Evolutionary conservation across 768 basidiomycete species (phyloP), one percentile per base, ranked within the genome.

Genomic region (Myochromella boudieri): DNA sequence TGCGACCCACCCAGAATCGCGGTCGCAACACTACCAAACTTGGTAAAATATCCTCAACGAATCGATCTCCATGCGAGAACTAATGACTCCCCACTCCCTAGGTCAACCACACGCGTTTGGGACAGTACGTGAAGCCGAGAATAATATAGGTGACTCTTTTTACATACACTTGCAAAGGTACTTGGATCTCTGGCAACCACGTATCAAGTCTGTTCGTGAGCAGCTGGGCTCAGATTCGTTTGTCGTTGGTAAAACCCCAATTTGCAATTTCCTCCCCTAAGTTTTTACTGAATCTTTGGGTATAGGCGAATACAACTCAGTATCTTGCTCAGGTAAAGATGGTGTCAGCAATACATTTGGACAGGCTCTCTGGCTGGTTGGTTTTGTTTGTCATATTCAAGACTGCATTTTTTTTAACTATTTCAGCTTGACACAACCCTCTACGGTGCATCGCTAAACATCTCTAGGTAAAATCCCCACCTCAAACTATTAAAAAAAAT

Each of bases 281-380:
- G 7, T 32, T 29, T 22, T 22, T 15, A n/a, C n/a, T n/a, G n/a
- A n/a, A 22, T 15, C 15, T 7, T 22, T 21, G 11, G 24, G 9
- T 8, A 3, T 7, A 78, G 77, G 78, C 6, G 77, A 80, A 59
- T 78, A 76, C 51, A 80, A 77, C 48, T 78, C 77, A 0, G 76
- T 79, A 7, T 77, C 76, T 4, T 80, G 77, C 42, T 72, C 73
- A 10, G 78, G 78, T 3, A 70, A 64, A 42, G 67, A 71, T 46
- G 69, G 68, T 34, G 74, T 79, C 28, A 76, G 72, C 56, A 76
- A 79, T 49, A 78, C 78, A 3, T 77, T 80, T 44, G 77, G 78
- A 22, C 78, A 80, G 47, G 73, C 77, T 10, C 61, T 80, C 22
- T 78, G 77, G 78, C 61, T 79, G 42, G 71, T 70, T 36, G 42